Percentiles rank a stretch among this genome's conserved stretches.
These are phyloP conservation scores for Theobroma grandiflorum DNA, from an alignment of 441 rosid genomes.

Conservation along the genomic window DNA sequence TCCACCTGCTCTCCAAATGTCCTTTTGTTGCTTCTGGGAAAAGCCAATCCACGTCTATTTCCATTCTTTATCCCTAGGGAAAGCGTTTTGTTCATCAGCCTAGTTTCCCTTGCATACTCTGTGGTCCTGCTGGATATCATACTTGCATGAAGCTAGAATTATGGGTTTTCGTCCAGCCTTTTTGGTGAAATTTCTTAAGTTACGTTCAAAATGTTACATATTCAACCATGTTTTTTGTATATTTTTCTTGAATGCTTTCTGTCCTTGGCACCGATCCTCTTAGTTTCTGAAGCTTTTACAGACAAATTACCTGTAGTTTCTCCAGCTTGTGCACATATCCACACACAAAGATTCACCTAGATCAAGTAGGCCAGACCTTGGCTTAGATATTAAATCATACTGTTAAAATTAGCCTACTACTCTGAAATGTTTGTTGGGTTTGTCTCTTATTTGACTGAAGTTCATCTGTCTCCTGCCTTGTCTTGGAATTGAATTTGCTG, in stretches of 20 bases:
- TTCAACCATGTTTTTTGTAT: not conserved
- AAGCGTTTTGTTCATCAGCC: not conserved
- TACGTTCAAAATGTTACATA: not conserved
- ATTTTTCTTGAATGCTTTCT: not conserved
- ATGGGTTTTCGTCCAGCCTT: not conserved
- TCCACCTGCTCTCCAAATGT: not conserved
- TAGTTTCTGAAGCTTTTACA: not conserved
- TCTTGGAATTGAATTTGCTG: slow-evolving; percentile 2
- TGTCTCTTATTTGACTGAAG: not conserved
- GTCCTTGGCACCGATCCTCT: too few species aligned
- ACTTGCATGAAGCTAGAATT: not conserved
- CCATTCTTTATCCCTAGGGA: not conserved
- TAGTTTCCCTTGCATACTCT: not conserved
- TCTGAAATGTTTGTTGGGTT: not conserved
- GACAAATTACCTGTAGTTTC: not conserved
- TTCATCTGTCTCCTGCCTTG: not conserved
- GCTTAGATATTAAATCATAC: not conserved
- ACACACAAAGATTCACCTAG: not conserved
- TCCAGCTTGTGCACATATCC: not conserved
- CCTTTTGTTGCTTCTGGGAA: not conserved
- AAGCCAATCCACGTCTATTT: not conserved
- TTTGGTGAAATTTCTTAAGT: not conserved
- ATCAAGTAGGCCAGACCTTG: not conserved
- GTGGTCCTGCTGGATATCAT: not conserved
- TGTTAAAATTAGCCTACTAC: not conserved